Evolutionary conservation across 2,329 filamentous ascomycete genomes (phyloP), one percentile per base, ranked within the genome.

Genomic region (Grosmannia penicillata): DNA sequence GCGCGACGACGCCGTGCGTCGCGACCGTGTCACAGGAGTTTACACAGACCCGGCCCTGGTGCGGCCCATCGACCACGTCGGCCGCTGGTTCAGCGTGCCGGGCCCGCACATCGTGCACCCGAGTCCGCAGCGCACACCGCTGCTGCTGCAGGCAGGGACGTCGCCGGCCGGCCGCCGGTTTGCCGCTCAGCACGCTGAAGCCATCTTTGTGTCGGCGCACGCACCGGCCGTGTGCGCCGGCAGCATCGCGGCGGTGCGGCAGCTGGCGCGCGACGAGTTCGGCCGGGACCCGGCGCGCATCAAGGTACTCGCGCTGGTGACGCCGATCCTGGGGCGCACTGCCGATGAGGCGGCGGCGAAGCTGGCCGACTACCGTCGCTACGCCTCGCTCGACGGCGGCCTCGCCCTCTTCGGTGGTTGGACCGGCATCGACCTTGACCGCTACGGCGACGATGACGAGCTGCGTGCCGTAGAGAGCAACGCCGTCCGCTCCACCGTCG

Each of bases 381-480:
- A 49, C 28, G 48, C 43, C 15, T 32, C 39, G 15, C 29, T 31
- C 11, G 43, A 45, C 3, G 50, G 46, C 27, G 50, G 41, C 0
- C 43, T 51, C 2, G 48, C 48, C 3, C 46, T 48, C 32, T 52
- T 53, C 38, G 38, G 40, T 14, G 47, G 48, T 18, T 48, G 44
- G 32, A 48, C 51, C 5, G 49, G 49, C 18, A 48, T 51, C 15
- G 51, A 53, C 37, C 40, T 53, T 9, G 44, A 42, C 33, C 44
- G 53, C 40, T 60, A 56, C 35, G 56, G 51, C 2, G 56, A 59
- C 23, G 56, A 60, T 7, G 53, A 59, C 44, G 56, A 59, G 36
- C 44, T 59, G 37, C 47, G 54, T 27, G 45, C 59, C 33, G 59
- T 56, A 31, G 51, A 62, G 51, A 56, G 56, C 43, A 55, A 60